Conservation (phyloP, 129 eudicot genomes). For the Arctium lappa region DNA sequence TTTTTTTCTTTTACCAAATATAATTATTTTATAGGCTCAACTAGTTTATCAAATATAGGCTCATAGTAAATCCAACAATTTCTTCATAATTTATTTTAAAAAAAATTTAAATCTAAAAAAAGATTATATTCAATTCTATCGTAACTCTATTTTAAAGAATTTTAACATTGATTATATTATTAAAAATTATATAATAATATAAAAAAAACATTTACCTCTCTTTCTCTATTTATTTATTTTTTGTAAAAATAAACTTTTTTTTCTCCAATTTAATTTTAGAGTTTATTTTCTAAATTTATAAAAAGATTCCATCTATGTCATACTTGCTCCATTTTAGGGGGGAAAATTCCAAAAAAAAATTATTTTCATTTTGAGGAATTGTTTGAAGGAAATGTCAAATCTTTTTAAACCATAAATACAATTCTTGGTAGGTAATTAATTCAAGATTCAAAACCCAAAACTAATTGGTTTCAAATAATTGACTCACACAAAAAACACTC, state of each 20-base stretch:
- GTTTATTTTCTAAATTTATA: background rate
- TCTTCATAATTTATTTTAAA: background rate
- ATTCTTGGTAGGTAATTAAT: background rate
- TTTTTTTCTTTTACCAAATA: background rate
- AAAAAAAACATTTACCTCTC: too few relatives aligned
- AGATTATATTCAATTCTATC: background rate
- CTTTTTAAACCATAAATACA: background rate
- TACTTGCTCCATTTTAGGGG: background rate
- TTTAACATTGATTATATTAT: background rate
- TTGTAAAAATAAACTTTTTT: too few relatives aligned
- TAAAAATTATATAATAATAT: background rate
- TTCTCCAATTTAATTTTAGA: background rate
- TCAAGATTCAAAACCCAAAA: slow-evolving; percentile 10
- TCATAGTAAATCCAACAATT: too few relatives aligned
- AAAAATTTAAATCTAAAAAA: background rate
- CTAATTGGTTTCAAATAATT: slow-evolving; percentile 16
- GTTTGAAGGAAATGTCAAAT: too few relatives aligned
- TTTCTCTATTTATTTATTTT: too few relatives aligned
- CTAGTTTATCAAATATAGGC: background rate
- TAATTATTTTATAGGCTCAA: background rate
- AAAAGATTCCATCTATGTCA: background rate
- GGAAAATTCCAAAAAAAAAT: background rate
- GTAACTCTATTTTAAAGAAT: too few relatives aligned
- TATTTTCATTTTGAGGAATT: too few relatives aligned
- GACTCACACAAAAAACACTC: slow-evolving; percentile 18